These are phyloP conservation scores for Candida pini DNA, from an alignment of 805 yeast species.

Conservation along the genomic window DNA sequence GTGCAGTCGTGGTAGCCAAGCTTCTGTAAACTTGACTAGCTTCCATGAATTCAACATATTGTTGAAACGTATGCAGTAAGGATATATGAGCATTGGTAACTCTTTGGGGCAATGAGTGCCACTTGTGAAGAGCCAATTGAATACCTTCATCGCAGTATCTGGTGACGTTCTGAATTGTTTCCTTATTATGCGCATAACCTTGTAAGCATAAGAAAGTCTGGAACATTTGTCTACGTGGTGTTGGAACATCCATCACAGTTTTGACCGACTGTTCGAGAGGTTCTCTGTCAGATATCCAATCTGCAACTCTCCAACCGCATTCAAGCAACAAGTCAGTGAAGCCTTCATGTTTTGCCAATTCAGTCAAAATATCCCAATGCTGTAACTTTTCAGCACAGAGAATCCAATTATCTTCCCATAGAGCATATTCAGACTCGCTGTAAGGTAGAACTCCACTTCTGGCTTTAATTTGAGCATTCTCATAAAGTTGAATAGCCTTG, in stretches of 20 bases:
- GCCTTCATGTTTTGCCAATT: slow-evolving; percentile 95
- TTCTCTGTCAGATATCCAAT: slow-evolving; percentile 93
- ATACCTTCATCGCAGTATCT: slow-evolving; percentile 93
- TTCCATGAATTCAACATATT: slow-evolving; percentile 94
- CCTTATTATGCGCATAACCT: slow-evolving; percentile 87
- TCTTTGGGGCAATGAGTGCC: slow-evolving; percentile 83
- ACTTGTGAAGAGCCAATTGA: slow-evolving; percentile 82
- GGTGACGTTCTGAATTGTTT: slow-evolving; percentile 77
- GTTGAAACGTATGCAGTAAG: slow-evolving; percentile 90
- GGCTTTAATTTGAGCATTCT: slow-evolving; percentile 94
- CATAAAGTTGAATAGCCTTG: slow-evolving; percentile 88
- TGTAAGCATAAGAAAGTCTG: slow-evolving; percentile 92
- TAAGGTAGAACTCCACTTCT: slow-evolving; percentile 92
- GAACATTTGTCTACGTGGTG: slow-evolving; percentile 92
- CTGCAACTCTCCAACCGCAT: slow-evolving; percentile 99
- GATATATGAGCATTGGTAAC: slow-evolving; percentile 83
- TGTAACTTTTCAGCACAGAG: slow-evolving; percentile 94
- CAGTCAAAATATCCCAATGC: slow-evolving; percentile 97
- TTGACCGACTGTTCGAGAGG: slow-evolving; percentile 91
- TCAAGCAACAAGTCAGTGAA: slow-evolving; percentile 92
- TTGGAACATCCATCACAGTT: slow-evolving; percentile 97
- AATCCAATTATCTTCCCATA: slow-evolving; percentile 99
- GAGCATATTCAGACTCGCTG: slow-evolving; percentile 87
- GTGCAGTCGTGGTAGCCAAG: slow-evolving; percentile 83
- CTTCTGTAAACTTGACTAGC: slow-evolving; percentile 92